Evolutionary conservation across 306 rosid species (phyloP), one percentile per base, ranked within the genome.

Genomic region (Pterocarpus santalinus): DNA sequence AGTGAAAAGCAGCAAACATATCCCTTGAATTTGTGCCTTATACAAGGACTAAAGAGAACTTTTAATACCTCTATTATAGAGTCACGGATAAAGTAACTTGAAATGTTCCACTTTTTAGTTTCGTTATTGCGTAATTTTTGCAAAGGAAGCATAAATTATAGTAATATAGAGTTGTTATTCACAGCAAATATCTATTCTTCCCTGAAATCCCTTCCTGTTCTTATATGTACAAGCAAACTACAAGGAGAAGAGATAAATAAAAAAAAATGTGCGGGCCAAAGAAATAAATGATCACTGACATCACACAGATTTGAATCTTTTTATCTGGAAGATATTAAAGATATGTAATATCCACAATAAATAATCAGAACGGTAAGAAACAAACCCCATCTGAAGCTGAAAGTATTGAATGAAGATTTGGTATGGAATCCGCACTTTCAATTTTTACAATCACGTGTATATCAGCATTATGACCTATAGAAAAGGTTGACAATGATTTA

Each of bases 351-450:
- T 36, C 75, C 60, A 68, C 34, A 65, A 74, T 52, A 61, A 58
- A 41, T 67, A 8, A 75, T 76, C 61, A 39, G 62, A 56, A 32
- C 53, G 44, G 58, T 60, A 65, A 58, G 67, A 69, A 73, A 84
- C 99, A 53, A 85, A 95, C 99, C 97, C 99, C 98, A 75, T 95
- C 96, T 69, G 98, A 91, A 80, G 97, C 99, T 39, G 89, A 83
- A 83, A 95, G 90, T 80, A 93, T 95, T 17, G 98, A 90, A 43
- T 88, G 99, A 73, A 95, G 98, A 86, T 95, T 95, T 51, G 91
- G 91, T 47, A 95, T 95, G 53, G 98, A 95, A 87, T 95, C 98
- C 1, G 99, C 99, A 85, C 99, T 93, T 87, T 95, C 99, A 87
- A 95, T 95, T 88, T 95, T 95, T 30, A 93, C 98, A 82, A 88